Base-by-base conservation (phyloP, 345 rosid species). In the Linum usitatissimum region DNA sequence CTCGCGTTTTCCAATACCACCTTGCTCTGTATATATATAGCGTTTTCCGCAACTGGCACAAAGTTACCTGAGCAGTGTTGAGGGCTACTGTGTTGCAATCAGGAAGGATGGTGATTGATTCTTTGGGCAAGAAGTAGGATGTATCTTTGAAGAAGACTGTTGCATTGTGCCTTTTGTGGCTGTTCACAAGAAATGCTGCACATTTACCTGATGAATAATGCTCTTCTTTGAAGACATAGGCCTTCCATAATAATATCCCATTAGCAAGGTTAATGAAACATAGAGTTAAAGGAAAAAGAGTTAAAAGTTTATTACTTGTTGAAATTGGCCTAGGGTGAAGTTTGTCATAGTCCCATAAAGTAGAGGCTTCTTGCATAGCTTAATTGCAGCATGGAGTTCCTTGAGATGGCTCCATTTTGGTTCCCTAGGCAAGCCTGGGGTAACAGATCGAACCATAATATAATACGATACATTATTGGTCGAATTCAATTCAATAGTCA, bases 61-160 rank as follows among this genome's bases (percentile, higher is more conserved):
- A n/a, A n/a, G n/a, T n/a, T n/a, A n/a, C n/a, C n/a, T n/a, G n/a
- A 9, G 85, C 91, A 45, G 92, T 87, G 74, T 85, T 82, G 64
- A 81, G 87, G 66, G 77, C 80, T 55, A 73, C 85, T 51, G 60
- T 82, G 70, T 77, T 82, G 84, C 97, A 90, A 70, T 87, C 85
- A 64, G 88, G 90, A 30, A 90, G 62, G 59, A 90, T 74, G 74
- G 82, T 87, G 60, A 90, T 78, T 6, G 95, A 90, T 65, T 66
- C 64, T 40, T 83, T 81, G 64, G 85, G 85, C 83, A 90, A 68
- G 48, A 30, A 70, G 64, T 80, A 82, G 3, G 79, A 68, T 53
- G 69, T 49, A 73, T 83, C 78, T 28, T 23, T 76, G 68, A 90
- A 87, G 18, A 53, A 57, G 56, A 85, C 82, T 0, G 69, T 65